Evolutionary conservation across 2,329 filamentous ascomycete species (phyloP).

Genomic region (Beauveria caledonica): DNA sequence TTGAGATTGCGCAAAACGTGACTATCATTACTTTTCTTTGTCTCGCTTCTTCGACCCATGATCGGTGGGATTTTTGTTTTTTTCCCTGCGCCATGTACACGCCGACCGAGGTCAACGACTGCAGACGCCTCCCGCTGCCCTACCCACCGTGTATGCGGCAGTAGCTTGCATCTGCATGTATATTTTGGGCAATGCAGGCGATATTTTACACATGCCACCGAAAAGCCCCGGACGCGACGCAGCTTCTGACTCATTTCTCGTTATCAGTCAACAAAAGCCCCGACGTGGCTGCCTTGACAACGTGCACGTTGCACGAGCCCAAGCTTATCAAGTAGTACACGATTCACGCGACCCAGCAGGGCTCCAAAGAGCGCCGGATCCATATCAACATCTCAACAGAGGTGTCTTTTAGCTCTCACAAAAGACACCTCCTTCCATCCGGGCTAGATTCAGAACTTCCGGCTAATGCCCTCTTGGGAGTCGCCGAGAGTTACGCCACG

Average conservation of each 20-base stretch:
- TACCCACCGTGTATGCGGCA: conserved; percentile 1
- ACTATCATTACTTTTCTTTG: not conserved
- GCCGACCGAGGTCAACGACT: not conserved
- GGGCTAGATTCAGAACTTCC: not conserved
- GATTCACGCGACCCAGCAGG: not conserved
- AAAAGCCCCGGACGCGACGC: not conserved
- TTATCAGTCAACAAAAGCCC: not conserved
- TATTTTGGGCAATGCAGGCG: not conserved
- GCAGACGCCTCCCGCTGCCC: not conserved
- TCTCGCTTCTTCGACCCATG: not conserved
- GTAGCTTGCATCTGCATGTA: not conserved
- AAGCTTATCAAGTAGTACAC: not conserved
- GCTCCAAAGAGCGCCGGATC: not conserved
- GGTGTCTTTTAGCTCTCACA: not conserved
- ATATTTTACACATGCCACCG: not conserved
- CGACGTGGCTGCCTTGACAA: not conserved
- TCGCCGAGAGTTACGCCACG: not conserved
- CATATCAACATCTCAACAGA: not conserved
- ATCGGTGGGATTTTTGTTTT: not conserved
- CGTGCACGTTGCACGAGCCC: not conserved
- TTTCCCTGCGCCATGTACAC: not conserved
- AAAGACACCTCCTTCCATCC: not conserved
- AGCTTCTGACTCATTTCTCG: not conserved
- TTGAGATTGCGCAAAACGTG: too few relatives aligned
- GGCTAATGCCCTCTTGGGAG: not conserved